A percentile compares a stretch with the other conserved stretches of the same genome.
These are phyloP conservation scores for Suillus plorans DNA, from an alignment of 768 basidiomycete species.

Conservation along the genomic window DNA sequence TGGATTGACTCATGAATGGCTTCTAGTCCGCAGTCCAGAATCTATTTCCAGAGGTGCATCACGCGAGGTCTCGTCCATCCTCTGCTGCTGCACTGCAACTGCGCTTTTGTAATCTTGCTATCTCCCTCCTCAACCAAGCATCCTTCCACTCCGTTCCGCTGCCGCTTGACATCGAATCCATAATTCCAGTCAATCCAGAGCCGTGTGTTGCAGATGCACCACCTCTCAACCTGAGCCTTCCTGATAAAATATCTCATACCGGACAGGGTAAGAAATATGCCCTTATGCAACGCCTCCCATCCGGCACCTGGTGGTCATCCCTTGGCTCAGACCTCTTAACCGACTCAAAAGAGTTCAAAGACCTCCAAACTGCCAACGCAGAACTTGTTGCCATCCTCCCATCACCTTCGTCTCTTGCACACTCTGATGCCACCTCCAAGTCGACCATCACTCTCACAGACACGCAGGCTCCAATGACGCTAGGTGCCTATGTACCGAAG, in stretches of 20 bases:
- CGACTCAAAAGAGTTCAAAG: conserved; percentile 43
- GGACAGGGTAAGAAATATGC: conserved; percentile 59
- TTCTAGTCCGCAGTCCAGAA: conserved; percentile 61
- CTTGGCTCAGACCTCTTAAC: conserved; percentile 46
- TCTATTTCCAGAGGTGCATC: conserved; percentile 66
- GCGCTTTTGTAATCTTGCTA: conserved; percentile 72
- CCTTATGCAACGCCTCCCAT: conserved; percentile 75
- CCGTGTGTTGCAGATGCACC: conserved; percentile 20
- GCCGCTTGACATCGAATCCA: conserved; percentile 44
- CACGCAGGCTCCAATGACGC: conserved; percentile 35
- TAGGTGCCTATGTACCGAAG: conserved; percentile 57
- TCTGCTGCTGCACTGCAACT: conserved; percentile 67
- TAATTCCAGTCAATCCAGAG: conserved; percentile 34
- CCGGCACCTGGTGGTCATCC: conserved; percentile 79
- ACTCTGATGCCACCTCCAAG: conserved; percentile 30
- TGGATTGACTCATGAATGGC: conserved; percentile 9
- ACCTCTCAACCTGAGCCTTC: conserved; percentile 12
- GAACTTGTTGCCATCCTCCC: conserved; percentile 78
- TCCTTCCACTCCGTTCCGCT: conserved; percentile 48
- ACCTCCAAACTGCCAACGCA: conserved; percentile 62
- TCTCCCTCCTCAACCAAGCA: conserved; percentile 70
- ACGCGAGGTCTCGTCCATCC: conserved; percentile 63
- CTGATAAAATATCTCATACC: conserved; percentile 29
- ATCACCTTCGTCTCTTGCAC: conserved; percentile 41
- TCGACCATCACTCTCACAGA: conserved; percentile 10